Conservation (phyloP, 345 rosid species). For the Nasturtium officinale region DNA sequence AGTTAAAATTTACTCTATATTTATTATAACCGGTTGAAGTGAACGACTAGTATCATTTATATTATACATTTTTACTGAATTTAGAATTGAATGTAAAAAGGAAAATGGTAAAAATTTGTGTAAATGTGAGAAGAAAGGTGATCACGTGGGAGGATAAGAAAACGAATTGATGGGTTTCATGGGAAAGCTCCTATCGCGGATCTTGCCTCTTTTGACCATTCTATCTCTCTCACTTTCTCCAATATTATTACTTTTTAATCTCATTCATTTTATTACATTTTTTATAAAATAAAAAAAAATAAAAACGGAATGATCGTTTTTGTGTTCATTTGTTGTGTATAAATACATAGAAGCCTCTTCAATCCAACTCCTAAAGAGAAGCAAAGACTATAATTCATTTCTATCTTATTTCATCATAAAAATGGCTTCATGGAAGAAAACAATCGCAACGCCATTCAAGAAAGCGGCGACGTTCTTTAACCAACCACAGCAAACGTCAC, state of each 20-base stretch:
- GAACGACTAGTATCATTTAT: background rate
- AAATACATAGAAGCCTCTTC: conserved; percentile 33
- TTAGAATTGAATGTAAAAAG: background rate
- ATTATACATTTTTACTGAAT: background rate
- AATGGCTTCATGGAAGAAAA: conserved; percentile 87
- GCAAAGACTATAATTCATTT: background rate
- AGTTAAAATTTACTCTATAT: conserved; percentile 1
- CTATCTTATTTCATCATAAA: background rate
- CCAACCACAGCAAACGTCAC: conserved; percentile 50
- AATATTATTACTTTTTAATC: conserved; percentile 13
- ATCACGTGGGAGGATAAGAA: conserved; percentile 47
- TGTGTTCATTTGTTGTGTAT: conserved; percentile 44
- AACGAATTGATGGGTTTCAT: conserved; percentile 52
- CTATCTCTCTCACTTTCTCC: conserved; percentile 20
- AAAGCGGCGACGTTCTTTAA: conserved; percentile 87
- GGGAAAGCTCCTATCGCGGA: conserved; percentile 72
- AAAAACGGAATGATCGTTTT: background rate
- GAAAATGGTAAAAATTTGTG: conserved; percentile 14
- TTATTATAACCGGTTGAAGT: background rate
- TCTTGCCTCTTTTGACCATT: conserved; percentile 59
- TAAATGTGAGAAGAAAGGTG: conserved; percentile 29
- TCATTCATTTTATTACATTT: background rate
- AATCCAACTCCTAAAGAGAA: conserved; percentile 23
- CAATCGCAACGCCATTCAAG: conserved; percentile 74
- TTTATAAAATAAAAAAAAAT: background rate